A percentile compares a stretch with the other conserved stretches of the same genome.
Conservation (phyloP, 805 yeast genomes). For the Teunomyces panamensis region DNA sequence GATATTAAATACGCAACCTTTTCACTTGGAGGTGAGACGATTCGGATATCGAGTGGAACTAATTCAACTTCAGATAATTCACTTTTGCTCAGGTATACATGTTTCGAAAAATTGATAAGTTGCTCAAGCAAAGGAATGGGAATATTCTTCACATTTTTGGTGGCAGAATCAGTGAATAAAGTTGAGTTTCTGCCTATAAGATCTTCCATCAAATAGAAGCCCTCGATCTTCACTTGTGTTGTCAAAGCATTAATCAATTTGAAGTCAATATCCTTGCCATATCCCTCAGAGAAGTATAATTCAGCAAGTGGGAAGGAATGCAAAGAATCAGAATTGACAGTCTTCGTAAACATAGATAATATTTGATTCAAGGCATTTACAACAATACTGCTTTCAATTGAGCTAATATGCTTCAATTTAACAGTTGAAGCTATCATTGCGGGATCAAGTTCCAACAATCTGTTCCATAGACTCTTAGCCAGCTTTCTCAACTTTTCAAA, state of each 20-base stretch:
- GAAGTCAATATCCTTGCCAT: constrained; percentile 11
- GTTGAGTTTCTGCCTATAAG: constrained; percentile 19
- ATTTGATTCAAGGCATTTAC: constrained; percentile 43
- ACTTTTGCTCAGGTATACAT: constrained; percentile 36
- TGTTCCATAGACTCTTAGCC: constrained; percentile 22
- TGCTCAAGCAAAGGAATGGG: constrained; percentile 43
- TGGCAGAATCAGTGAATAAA: not conserved
- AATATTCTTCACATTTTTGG: constrained; percentile 17
- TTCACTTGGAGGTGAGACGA: constrained; percentile 39
- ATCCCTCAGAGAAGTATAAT: constrained; percentile 10
- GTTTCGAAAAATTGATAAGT: constrained; percentile 42
- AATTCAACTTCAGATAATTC: constrained; percentile 35
- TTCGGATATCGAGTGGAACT: constrained; percentile 27
- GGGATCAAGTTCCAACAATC: constrained; percentile 15
- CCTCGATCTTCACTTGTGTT: constrained; percentile 40
- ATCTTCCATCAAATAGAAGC: constrained; percentile 36
- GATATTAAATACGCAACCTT: constrained; percentile 24
- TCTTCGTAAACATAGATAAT: constrained; percentile 44
- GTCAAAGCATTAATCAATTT: constrained; percentile 24
- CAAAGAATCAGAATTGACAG: constrained; percentile 36
- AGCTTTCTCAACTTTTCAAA: constrained; percentile 30
- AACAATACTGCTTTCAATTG: constrained; percentile 33
- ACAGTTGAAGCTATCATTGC: constrained; percentile 17
- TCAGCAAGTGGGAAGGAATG: constrained; percentile 39
- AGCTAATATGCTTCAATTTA: constrained; percentile 33